Conservation (phyloP, 75 land plant genomes). For the Picea glauca region DNA sequence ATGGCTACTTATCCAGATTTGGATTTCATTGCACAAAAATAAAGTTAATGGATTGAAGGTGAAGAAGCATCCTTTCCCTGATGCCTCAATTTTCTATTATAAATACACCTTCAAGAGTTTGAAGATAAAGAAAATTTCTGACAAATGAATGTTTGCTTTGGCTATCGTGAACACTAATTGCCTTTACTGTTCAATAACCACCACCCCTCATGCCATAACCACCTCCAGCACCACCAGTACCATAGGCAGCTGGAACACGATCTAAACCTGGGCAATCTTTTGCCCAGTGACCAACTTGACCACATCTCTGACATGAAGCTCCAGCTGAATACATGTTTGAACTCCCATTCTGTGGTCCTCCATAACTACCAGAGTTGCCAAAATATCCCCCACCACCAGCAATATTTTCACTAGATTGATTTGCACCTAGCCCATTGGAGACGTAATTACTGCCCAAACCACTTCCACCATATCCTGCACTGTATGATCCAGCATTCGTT, state of each 20-base stretch:
- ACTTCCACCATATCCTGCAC: no score
- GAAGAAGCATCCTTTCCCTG: not conserved
- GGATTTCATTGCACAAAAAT: not conserved
- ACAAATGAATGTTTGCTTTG: not conserved
- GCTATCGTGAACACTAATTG: not conserved
- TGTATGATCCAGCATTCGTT: no score
- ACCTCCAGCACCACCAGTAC: constrained; percentile 14
- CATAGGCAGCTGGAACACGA: constrained; percentile 2
- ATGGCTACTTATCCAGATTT: no score
- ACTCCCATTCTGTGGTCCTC: constrained; percentile 2
- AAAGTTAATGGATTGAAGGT: not conserved
- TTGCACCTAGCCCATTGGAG: no score
- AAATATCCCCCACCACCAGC: no score
- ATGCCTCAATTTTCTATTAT: not conserved
- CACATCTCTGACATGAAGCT: constrained; percentile 23
- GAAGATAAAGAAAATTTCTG: not conserved
- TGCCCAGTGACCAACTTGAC: constrained; percentile 54
- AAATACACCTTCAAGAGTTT: not conserved
- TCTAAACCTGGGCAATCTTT: constrained; percentile 44
- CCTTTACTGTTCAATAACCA: not conserved
- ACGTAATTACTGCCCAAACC: no score
- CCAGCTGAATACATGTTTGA: constrained; percentile 1
- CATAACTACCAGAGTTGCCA: constrained; percentile 21
- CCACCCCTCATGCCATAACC: constrained; percentile 9
- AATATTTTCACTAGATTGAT: no score